phyloP scores from a whole-genome alignment of 768 basidiomycete species.

The Astraeus odoratus region DNA sequence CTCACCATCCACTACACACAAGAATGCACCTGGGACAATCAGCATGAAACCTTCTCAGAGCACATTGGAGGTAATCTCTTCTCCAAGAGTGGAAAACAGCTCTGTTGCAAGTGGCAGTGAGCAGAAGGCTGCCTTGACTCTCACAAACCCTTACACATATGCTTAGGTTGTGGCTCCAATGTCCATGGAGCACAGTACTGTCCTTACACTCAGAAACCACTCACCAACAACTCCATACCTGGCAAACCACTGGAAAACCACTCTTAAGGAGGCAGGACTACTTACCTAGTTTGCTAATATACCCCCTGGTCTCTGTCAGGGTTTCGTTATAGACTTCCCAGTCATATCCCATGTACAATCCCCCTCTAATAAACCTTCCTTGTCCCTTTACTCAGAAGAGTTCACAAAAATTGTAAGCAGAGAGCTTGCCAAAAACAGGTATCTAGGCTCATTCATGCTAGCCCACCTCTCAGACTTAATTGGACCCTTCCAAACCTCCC shows the following conservation, averaged over 20 bases:
- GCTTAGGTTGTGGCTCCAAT: background rate
- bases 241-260: constrained; percentile 4
- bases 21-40: constrained; percentile 2
- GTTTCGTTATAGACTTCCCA: constrained; percentile 3
- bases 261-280: no score
- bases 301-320: background rate
- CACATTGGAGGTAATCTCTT: constrained; percentile 5
- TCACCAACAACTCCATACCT: constrained; percentile 4
- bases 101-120: constrained; percentile 1
- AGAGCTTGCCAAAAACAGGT: no score
- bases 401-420: background rate
- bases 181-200: constrained; percentile 1
- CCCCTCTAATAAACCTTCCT: background rate
- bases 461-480: no score
- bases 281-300: background rate
- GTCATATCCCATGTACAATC: no score
- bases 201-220: background rate
- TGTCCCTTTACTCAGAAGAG: background rate
- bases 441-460: no score
- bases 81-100: constrained; percentile 3
- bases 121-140: background rate
- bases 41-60: background rate
- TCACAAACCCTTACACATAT: background rate
- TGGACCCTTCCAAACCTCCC: constrained; percentile 1
- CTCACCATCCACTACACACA: no score